Percentiles rank a stretch among this genome's conserved stretches.
phyloP scores from a whole-genome alignment of 2,329 filamentous ascomycete genomes.

The Pyrenophora tritici-repentis region DNA sequence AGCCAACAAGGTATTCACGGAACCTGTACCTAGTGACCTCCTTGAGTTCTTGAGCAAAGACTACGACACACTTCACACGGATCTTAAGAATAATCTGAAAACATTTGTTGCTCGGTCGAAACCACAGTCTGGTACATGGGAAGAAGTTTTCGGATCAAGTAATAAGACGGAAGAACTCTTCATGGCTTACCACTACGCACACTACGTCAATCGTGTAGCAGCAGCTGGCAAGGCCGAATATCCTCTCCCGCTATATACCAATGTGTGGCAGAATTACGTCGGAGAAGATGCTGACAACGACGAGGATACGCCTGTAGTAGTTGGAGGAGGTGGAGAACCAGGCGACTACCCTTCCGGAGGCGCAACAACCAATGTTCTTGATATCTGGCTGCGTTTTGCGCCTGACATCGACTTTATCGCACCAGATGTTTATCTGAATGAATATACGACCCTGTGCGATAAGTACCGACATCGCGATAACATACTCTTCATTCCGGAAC shows the following conservation, averaged over 20 bases:
- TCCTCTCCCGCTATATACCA: conserved; percentile 52
- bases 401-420: conserved; percentile 53
- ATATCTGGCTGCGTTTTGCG: conserved; percentile 55
- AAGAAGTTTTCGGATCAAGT: conserved; percentile 48
- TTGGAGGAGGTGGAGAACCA: conserved; percentile 51
- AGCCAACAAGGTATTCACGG: conserved; percentile 43
- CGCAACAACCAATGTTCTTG: conserved; percentile 27
- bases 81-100: conserved; percentile 10
- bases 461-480: conserved; percentile 53
- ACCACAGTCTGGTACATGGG: conserved; percentile 39
- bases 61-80: conserved; percentile 36
- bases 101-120: conserved; percentile 11
- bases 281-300: conserved; percentile 18
- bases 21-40: conserved; percentile 47
- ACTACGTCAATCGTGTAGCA: conserved; percentile 51
- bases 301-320: conserved; percentile 45
- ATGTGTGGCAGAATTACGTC: conserved; percentile 54
- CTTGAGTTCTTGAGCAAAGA: conserved; percentile 36
- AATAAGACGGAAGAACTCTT: conserved; percentile 52
- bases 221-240: conserved; percentile 50
- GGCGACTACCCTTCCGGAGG: conserved; percentile 58
- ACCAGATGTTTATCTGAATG: conserved; percentile 57
- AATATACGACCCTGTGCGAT: conserved; percentile 53
- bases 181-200: conserved; percentile 55
- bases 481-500: conserved; percentile 59